Evolutionary conservation across 140 eudicot species (phyloP).

Genomic region (Senecio squalidus): DNA sequence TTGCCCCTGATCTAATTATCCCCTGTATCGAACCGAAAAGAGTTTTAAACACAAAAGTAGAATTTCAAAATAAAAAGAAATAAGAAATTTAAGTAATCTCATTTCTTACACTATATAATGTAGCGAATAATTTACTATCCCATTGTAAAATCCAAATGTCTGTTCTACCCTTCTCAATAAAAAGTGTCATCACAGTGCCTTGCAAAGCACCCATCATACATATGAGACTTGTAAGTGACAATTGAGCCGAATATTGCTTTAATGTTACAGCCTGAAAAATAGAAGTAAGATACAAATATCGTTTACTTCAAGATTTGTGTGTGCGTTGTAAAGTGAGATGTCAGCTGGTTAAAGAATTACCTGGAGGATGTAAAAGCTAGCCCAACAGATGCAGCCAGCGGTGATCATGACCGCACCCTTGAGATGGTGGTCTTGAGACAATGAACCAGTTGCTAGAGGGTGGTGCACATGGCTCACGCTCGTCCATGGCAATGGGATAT

Average conservation of each 20-base stretch:
- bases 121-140: slow-evolving; percentile 47
- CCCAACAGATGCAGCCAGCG: slow-evolving; percentile 49
- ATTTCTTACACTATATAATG: slow-evolving; percentile 41
- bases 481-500: slow-evolving; percentile 45
- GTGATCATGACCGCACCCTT: slow-evolving; percentile 54
- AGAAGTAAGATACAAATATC: neutral
- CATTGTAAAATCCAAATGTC: slow-evolving; percentile 40
- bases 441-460: slow-evolving; percentile 6
- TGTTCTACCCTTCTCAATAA: slow-evolving; percentile 37
- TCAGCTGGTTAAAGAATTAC: slow-evolving; percentile 10
- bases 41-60: neutral
- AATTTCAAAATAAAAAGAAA: neutral
- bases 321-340: too few relatives aligned
- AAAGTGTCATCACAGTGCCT: slow-evolving; percentile 31
- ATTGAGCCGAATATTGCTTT: slow-evolving; percentile 48
- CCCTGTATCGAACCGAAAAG: slow-evolving; percentile 29
- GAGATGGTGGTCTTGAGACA: slow-evolving; percentile 27
- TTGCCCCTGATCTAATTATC: slow-evolving; percentile 46
- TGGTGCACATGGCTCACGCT: slow-evolving; percentile 8
- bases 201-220: slow-evolving; percentile 51
- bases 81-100: neutral
- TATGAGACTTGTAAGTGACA: slow-evolving; percentile 48
- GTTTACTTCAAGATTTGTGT: neutral
- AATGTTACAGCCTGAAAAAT: slow-evolving; percentile 46
- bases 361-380: slow-evolving; percentile 52